These are phyloP conservation scores for Eucalyptus tenuipes DNA, from an alignment of 345 rosid species.

Conservation along the genomic window DNA sequence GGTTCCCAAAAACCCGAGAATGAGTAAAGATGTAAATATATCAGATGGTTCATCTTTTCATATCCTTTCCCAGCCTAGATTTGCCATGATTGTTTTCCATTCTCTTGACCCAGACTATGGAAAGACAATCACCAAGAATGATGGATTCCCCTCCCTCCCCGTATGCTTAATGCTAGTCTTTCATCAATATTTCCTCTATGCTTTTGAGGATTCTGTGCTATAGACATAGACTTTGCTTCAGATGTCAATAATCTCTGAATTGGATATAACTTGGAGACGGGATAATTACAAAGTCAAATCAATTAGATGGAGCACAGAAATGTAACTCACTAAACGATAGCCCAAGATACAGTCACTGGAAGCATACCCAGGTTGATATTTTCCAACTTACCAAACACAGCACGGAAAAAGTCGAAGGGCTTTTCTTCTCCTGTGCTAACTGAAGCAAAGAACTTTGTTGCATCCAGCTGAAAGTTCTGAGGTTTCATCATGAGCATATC, in stretches of 20 bases:
- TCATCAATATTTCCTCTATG: neutral
- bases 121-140: neutral
- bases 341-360: neutral
- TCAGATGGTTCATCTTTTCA: neutral
- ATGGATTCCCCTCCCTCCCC: neutral
- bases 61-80: neutral
- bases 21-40: neutral
- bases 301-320: neutral
- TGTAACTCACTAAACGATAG: neutral
- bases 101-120: neutral
- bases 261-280: neutral
- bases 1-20: neutral
- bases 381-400: constrained; percentile 35
- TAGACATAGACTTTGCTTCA: neutral
- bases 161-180: neutral
- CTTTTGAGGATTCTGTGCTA: neutral
- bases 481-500: constrained; percentile 20
- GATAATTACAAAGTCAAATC: neutral
- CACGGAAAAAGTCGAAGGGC: constrained; percentile 66
- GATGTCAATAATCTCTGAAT: neutral
- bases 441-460: constrained; percentile 50
- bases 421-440: constrained; percentile 36
- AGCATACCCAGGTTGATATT: neutral
- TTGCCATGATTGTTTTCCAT: neutral
- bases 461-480: constrained; percentile 25